Evolutionary conservation across 148 eudicot species (phyloP).

Genomic region (Suaeda aralocaspica): DNA sequence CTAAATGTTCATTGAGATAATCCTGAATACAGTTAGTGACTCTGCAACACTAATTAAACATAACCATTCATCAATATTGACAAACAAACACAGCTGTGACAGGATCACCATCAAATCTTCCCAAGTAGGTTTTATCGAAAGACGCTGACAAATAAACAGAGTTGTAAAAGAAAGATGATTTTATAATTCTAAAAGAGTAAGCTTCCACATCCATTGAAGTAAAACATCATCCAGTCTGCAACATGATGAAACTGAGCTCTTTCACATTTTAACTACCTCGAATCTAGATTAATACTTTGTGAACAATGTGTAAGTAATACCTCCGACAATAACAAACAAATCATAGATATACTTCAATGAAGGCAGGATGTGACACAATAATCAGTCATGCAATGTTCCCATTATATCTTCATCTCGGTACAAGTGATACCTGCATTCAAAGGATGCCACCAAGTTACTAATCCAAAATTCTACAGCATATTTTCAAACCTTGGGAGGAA

Average conservation of each 20-base stretch:
- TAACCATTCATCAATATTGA: no score
- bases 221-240: neutral
- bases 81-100: no score
- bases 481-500: neutral
- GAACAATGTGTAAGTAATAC: neutral
- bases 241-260: neutral
- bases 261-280: neutral
- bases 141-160: neutral
- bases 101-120: neutral
- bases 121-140: neutral
- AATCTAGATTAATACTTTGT: neutral
- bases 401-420: slow-evolving; percentile 37
- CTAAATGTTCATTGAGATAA: no score
- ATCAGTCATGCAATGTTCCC: slow-evolving; percentile 34
- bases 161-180: neutral
- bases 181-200: neutral
- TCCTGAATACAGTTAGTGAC: no score
- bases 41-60: no score
- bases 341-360: slow-evolving; percentile 7
- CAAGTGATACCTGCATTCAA: slow-evolving; percentile 30
- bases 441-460: neutral
- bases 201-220: neutral
- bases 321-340: neutral
- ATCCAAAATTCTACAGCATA: neutral
- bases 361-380: slow-evolving; percentile 1